These are phyloP conservation scores for Cucurbita moschata DNA, from an alignment of 306 rosid genomes.

Conservation along the genomic window DNA sequence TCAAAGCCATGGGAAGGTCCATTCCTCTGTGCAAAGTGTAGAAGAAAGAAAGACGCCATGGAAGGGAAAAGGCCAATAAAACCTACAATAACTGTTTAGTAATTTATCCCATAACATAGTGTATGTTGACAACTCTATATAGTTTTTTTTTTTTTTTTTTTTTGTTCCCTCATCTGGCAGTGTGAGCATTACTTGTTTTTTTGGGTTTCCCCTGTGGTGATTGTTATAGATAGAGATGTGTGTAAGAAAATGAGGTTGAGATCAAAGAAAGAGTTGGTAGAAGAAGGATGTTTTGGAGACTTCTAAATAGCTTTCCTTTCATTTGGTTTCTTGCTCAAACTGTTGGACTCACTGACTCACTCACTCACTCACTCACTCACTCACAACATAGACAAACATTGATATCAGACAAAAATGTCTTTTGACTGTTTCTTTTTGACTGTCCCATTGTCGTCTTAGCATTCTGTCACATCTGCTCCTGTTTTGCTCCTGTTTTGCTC, in stretches of 20 bases:
- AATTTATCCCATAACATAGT: constrained; percentile 29
- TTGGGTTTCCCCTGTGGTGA: constrained; percentile 20
- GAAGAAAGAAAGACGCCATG: constrained; percentile 89
- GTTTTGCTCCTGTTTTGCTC: background rate
- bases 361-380: constrained; percentile 40
- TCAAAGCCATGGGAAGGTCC: constrained; percentile 97
- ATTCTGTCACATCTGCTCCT: background rate
- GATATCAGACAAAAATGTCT: constrained; percentile 24
- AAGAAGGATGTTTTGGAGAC: constrained; percentile 26
- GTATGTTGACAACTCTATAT: constrained; percentile 27
- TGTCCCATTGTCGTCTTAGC: background rate
- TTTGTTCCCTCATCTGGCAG: constrained; percentile 36
- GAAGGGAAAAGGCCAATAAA: constrained; percentile 78
- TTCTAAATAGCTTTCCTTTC: constrained; percentile 26
- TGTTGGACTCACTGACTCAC: constrained; percentile 45
- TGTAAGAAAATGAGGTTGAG: constrained; percentile 66
- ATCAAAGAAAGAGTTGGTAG: constrained; percentile 22
- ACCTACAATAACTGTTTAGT: constrained; percentile 47
- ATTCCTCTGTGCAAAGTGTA: constrained; percentile 69
- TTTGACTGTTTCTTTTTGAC: constrained; percentile 25
- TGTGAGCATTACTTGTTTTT: constrained; percentile 38
- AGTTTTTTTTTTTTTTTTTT: constrained; percentile 13
- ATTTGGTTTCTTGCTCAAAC: constrained; percentile 61
- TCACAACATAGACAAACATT: constrained; percentile 12
- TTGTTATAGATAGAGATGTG: constrained; percentile 33